These are phyloP conservation scores for Gamarada debralockiae DNA, from an alignment of 495 filamentous ascomycete genomes.

Conservation along the genomic window DNA sequence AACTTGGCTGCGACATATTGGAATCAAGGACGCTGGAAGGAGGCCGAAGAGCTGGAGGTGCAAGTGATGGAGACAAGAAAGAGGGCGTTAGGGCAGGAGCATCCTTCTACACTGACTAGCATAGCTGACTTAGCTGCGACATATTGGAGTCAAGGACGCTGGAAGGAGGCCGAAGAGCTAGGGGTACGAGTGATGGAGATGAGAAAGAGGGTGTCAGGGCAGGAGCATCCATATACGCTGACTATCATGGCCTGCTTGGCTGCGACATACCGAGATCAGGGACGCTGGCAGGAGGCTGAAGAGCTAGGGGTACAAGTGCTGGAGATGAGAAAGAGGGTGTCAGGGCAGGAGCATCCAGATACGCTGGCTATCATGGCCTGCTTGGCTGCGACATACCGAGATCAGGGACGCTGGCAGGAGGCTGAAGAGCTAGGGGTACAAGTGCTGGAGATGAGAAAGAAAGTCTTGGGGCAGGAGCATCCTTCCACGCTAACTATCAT, in stretches of 20 bases:
- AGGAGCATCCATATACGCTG: conserved; percentile 32
- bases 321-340: conserved; percentile 8
- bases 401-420: conserved; percentile 24
- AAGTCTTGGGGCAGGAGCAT: neutral
- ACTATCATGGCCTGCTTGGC: conserved; percentile 27
- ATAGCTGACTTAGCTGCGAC: too few relatives aligned
- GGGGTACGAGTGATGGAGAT: conserved; percentile 15
- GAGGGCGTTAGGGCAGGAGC: too few relatives aligned
- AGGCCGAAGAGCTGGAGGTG: too few relatives aligned
- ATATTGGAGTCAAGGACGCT: too few relatives aligned
- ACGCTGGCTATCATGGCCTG: conserved; percentile 22
- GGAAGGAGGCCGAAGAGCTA: conserved; percentile 12
- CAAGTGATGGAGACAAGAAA: too few relatives aligned
- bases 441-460: conserved; percentile 12
- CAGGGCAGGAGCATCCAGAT: too few relatives aligned
- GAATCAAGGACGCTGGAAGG: too few relatives aligned
- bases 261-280: conserved; percentile 24
- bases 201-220: conserved; percentile 8
- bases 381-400: conserved; percentile 18
- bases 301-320: neutral
- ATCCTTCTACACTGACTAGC: too few relatives aligned
- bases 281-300: conserved; percentile 24
- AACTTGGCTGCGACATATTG: too few relatives aligned
- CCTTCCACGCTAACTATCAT: too few relatives aligned
- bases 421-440: conserved; percentile 27